Percentiles rank a stretch among this genome's conserved stretches.
These are phyloP conservation scores for Vanderwaltozyma verrucispora DNA, from an alignment of 805 yeast species.

Conservation along the genomic window DNA sequence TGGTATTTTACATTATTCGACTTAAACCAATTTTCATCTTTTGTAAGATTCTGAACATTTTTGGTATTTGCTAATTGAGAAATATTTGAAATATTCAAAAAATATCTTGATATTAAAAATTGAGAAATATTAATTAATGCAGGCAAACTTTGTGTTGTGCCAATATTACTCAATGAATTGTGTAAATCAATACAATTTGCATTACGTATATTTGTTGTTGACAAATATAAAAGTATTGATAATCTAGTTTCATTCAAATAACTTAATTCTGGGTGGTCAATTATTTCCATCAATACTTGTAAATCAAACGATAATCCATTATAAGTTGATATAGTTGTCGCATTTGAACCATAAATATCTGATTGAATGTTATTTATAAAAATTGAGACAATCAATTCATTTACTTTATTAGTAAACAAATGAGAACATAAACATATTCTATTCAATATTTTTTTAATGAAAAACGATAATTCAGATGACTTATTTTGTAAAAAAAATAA, in stretches of 20 bases:
- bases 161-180: constrained; percentile 10
- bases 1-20: constrained; percentile 2
- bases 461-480: not conserved
- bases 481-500: not conserved
- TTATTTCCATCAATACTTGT: constrained; percentile 23
- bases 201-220: constrained; percentile 10
- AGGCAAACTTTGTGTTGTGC: constrained; percentile 19
- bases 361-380: too few species aligned
- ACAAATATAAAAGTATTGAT: constrained; percentile 9
- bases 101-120: constrained; percentile 15
- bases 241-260: constrained; percentile 18
- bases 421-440: not conserved
- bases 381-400: not conserved
- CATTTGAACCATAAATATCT: not conserved
- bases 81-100: constrained; percentile 11
- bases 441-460: not conserved
- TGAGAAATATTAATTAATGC: constrained; percentile 19
- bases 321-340: not conserved
- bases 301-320: constrained; percentile 9
- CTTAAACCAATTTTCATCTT: constrained; percentile 6
- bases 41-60: not conserved
- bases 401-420: not conserved
- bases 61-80: constrained; percentile 3
- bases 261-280: constrained; percentile 27
- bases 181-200: constrained; percentile 8